Conservation (phyloP, 176 grass and related monocot genomes). For the bread wheat (Triticum aestivum) region DNA sequence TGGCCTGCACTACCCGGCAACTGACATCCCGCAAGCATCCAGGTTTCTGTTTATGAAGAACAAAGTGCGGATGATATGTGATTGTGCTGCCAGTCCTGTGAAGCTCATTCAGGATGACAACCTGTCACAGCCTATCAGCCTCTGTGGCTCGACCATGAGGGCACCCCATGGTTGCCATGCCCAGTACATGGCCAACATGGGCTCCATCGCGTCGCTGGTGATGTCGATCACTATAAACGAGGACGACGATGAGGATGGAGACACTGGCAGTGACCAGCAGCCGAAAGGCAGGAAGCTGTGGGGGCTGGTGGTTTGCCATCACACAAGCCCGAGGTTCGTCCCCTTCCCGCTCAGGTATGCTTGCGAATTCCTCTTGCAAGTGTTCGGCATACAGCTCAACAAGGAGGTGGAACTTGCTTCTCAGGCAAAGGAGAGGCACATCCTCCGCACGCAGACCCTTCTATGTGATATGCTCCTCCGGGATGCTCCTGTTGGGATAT, state of each 20-base stretch:
- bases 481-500: constrained; percentile 89
- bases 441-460: constrained; percentile 78
- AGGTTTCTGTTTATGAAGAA: constrained; percentile 99
- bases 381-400: constrained; percentile 87
- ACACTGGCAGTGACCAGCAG: constrained; percentile 42
- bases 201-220: constrained; percentile 79
- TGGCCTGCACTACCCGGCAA: constrained; percentile 94
- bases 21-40: constrained; percentile 85
- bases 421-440: constrained; percentile 90
- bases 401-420: constrained; percentile 81
- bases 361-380: constrained; percentile 95
- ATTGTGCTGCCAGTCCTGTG: constrained; percentile 59
- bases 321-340: constrained; percentile 73
- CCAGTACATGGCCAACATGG: constrained; percentile 99
- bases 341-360: constrained; percentile 95
- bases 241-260: constrained; percentile 59
- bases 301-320: constrained; percentile 94
- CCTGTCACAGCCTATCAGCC: constrained; percentile 60
- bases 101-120: constrained; percentile 78
- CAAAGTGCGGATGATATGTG: constrained; percentile 91
- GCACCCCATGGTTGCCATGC: constrained; percentile 88
- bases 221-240: constrained; percentile 89
- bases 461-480: constrained; percentile 94
- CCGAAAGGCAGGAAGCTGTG: constrained; percentile 72
- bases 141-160: constrained; percentile 83